A percentile compares a stretch with the other conserved stretches of the same genome.
These are phyloP conservation scores for Rutidosis leptorrhynchoides DNA, from an alignment of 129 eudicot species.

Conservation along the genomic window DNA sequence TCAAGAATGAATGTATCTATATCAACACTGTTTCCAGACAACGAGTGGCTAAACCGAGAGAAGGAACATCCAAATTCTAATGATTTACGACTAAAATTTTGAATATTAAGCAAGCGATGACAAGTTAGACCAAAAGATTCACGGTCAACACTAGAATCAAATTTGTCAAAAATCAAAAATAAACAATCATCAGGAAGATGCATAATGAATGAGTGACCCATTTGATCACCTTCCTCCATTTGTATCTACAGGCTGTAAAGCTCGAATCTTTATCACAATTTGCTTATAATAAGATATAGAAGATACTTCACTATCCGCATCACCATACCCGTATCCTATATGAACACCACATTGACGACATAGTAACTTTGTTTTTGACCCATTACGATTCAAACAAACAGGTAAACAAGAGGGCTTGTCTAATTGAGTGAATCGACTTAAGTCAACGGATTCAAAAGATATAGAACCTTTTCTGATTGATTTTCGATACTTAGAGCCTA, in stretches of 20 bases:
- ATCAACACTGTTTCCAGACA: slow-evolving; percentile 31
- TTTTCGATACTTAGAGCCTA: slow-evolving; percentile 54
- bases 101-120: slow-evolving; percentile 67
- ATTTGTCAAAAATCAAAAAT: slow-evolving; percentile 45
- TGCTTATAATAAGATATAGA: slow-evolving; percentile 48
- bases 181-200: slow-evolving; percentile 47
- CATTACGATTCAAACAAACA: slow-evolving; percentile 39
- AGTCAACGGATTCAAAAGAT: slow-evolving; percentile 62
- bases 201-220: slow-evolving; percentile 31
- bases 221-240: slow-evolving; percentile 20
- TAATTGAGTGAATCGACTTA: slow-evolving; percentile 75
- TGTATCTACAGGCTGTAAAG: slow-evolving; percentile 69
- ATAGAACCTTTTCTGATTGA: slow-evolving; percentile 65
- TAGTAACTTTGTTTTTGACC: slow-evolving; percentile 61
- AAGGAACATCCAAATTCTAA: slow-evolving; percentile 68
- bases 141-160: slow-evolving; percentile 50
- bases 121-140: slow-evolving; percentile 88
- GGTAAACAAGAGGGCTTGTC: slow-evolving; percentile 60
- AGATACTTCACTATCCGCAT: slow-evolving; percentile 56
- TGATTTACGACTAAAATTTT: slow-evolving; percentile 53
- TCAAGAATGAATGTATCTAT: slow-evolving; percentile 42
- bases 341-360: slow-evolving; percentile 73
- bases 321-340: slow-evolving; percentile 57
- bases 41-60: slow-evolving; percentile 23
- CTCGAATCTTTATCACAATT: slow-evolving; percentile 50